These are phyloP conservation scores for Diddensiella caesifluorescens DNA, from an alignment of 805 yeast genomes.

Conservation along the genomic window DNA sequence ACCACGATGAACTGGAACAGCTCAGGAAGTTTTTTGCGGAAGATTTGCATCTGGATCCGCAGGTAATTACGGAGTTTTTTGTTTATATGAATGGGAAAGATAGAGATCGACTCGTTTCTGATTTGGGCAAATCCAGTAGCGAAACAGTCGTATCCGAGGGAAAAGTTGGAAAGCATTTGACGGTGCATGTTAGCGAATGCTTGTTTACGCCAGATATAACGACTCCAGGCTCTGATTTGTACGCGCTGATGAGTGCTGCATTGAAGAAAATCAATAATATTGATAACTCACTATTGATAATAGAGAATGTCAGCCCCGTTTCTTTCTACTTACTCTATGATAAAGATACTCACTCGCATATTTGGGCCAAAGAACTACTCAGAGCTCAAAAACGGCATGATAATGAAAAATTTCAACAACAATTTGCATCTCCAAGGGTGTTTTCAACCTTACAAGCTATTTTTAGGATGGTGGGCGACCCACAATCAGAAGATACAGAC, in stretches of 20 bases:
- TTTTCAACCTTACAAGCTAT: too few relatives aligned
- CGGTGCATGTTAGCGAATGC: too few relatives aligned
- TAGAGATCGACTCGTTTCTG: not conserved
- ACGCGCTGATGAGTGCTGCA: too few relatives aligned
- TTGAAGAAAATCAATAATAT: too few relatives aligned
- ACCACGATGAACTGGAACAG: conserved; percentile 9
- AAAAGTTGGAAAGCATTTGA: not conserved
- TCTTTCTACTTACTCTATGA: conserved; percentile 9
- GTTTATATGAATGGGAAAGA: not conserved
- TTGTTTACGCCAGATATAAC: not conserved
- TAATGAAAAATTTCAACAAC: too few relatives aligned
- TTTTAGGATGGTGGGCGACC: too few relatives aligned
- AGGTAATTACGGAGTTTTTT: not conserved
- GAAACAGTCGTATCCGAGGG: not conserved
- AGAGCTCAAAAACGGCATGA: too few relatives aligned
- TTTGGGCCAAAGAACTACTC: conserved; percentile 14
- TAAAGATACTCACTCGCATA: conserved; percentile 7
- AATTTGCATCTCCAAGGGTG: too few relatives aligned
- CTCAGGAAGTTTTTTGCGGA: conserved; percentile 5
- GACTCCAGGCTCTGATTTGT: not conserved
- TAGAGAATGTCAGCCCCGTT: not conserved
- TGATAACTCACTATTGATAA: not conserved
- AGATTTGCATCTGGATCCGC: conserved; percentile 1
- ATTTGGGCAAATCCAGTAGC: not conserved
- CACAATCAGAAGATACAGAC: too few relatives aligned